Conservation (phyloP, 768 basidiomycete genomes). For the Solioccasus polychromus region DNA sequence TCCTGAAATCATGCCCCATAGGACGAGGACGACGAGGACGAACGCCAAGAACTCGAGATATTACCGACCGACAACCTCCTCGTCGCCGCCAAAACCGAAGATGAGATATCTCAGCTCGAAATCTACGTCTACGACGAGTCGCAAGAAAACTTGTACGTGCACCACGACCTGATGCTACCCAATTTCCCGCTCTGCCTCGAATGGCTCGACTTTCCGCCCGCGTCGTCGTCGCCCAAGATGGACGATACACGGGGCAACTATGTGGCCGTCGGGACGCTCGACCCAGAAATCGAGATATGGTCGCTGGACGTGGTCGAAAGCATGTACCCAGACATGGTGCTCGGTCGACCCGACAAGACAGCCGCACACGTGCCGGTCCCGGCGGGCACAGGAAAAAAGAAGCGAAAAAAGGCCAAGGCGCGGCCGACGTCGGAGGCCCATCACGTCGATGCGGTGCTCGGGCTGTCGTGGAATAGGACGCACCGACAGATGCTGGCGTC, state of each 20-base stretch:
- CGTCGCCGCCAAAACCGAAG: constrained; percentile 91
- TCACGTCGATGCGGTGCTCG: constrained; percentile 94
- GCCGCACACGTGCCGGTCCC: constrained; percentile 75
- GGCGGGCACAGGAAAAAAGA: constrained; percentile 94
- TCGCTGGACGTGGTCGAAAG: constrained; percentile 91
- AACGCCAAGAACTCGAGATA: constrained; percentile 87
- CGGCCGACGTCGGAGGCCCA: constrained; percentile 59
- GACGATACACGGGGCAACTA: constrained; percentile 67
- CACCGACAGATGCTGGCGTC: constrained; percentile 92
- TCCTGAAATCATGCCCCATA: constrained; percentile 2
- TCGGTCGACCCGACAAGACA: constrained; percentile 85
- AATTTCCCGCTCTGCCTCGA: constrained; percentile 98
- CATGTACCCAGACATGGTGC: constrained; percentile 88
- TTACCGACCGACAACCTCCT: constrained; percentile 90
- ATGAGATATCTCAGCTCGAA: constrained; percentile 94
- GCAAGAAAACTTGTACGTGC: constrained; percentile 88
- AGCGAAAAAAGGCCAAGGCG: constrained; percentile 81
- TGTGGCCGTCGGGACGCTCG: constrained; percentile 94
- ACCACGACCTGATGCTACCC: constrained; percentile 97
- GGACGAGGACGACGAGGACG: constrained; percentile 68
- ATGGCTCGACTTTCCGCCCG: constrained; percentile 95
- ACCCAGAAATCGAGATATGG: constrained; percentile 99
- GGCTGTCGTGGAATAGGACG: constrained; percentile 86
- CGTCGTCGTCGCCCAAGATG: constrained; percentile 41
- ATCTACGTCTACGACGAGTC: constrained; percentile 94